A percentile compares a stretch with the other conserved stretches of the same genome.
Evolutionary conservation across 2,329 filamentous ascomycete genomes (phyloP).

Genomic region (Salinomyces thailandicus): DNA sequence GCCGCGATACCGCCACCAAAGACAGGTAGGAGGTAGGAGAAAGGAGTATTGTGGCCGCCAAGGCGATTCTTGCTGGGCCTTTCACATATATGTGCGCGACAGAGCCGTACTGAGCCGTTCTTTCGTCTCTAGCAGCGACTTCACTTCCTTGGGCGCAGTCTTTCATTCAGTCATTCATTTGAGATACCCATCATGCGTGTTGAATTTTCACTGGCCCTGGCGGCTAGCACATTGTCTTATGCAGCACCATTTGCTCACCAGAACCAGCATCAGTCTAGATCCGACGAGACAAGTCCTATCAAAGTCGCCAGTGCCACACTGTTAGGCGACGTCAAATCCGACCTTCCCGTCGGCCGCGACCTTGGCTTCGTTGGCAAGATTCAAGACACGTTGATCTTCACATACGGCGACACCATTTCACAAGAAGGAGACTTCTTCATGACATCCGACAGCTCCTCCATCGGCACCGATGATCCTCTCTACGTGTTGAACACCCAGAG

Average conservation of each 20-base stretch:
- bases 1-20: no score
- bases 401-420: conserved; percentile 1
- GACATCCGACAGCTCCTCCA: not conserved
- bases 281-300: not conserved
- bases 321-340: not conserved
- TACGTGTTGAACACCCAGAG: not conserved
- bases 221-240: not conserved
- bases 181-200: no score
- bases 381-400: conserved; percentile 1
- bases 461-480: not conserved
- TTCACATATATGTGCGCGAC: no score
- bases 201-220: not conserved
- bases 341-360: conserved; percentile 1
- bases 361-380: conserved; percentile 1
- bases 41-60: no score
- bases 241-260: not conserved
- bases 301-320: not conserved
- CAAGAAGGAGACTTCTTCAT: conserved; percentile 1
- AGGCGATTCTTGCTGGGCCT: no score
- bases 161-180: no score
- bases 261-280: not conserved
- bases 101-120: no score
- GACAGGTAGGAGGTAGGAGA: no score
- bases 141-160: no score
- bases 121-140: no score